Base-by-base conservation (phyloP, 2,329 filamentous ascomycete species). In the Proliferodiscus dingleyae region DNA sequence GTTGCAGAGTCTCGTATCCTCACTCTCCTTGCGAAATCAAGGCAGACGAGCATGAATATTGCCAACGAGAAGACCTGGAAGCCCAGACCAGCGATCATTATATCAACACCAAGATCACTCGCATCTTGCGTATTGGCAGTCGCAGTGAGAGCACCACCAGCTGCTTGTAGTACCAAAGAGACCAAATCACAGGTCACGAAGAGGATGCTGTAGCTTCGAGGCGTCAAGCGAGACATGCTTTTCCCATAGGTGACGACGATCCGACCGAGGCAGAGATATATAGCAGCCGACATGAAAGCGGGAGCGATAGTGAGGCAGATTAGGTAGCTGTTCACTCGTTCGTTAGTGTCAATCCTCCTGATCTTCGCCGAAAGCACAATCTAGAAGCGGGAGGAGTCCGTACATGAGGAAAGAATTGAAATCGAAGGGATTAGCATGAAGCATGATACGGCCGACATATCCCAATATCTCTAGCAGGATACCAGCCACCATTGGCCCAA, bases 151-250 rank as follows among this genome's bases (percentile, higher is more conserved):
- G 62, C 45, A 56, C 56, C n/a, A 11, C 19, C 15, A 4, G 34
- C 64, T 8, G 72, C 73, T 56, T 84, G 80, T 1, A 83, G 70
- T 32, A 78, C 49, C 2, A 83, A 69, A 2, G 77, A 77, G 47
- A 80, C 47, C 30, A 81, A 53, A 57, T 83, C 80, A 63, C 74
- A 80, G 43, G 74, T 68, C 53, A 83, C 74, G 64, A 83, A 83
- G 67, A 74, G 68, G 18, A 69, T 60, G 15, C 71, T 72, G 49
- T 73, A 74, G 45, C 61, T 67, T 43, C 63, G 58, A 0, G 71
- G 70, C 19, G 60, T 56, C 37, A 74, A 61, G n/a, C 69, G 58
- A n/a, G 70, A 73, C 55, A 71, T 69, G 54, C 69, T 64, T 1
- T 63, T 56, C 4, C 24, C 34, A 6, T 50, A 36, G 10, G 37